phyloP scores from a whole-genome alignment of 768 basidiomycete genomes.

The Hebeloma cylindrosporum region DNA sequence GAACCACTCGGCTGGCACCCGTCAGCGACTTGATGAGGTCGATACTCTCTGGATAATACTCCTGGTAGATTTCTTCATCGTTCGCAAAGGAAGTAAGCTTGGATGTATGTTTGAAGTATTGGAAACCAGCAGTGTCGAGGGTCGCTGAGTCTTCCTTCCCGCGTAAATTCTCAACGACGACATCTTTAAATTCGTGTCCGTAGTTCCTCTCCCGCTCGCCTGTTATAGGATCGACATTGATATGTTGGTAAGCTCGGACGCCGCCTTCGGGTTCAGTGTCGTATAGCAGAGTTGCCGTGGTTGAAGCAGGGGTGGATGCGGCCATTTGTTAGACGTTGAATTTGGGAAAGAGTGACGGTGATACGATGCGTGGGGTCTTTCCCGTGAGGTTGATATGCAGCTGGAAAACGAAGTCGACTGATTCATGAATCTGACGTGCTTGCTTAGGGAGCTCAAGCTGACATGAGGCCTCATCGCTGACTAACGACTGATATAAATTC shows the following conservation, averaged over 20 bases:
- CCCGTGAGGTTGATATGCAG: too few relatives aligned
- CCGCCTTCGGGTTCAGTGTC: constrained; percentile 38
- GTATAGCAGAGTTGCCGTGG: constrained; percentile 38
- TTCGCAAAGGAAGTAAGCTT: constrained; percentile 48
- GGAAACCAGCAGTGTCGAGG: constrained; percentile 56
- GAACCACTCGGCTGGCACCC: constrained; percentile 52
- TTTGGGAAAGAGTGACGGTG: too few relatives aligned
- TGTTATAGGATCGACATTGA: constrained; percentile 33
- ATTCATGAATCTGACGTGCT: too few relatives aligned
- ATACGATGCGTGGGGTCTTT: too few relatives aligned
- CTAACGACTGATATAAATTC: too few relatives aligned
- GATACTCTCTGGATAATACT: constrained; percentile 62
- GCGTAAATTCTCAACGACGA: constrained; percentile 52
- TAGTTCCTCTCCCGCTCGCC: constrained; percentile 41
- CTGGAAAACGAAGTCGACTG: too few relatives aligned
- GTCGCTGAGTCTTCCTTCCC: constrained; percentile 44
- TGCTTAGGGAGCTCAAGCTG: too few relatives aligned
- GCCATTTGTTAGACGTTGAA: too few relatives aligned
- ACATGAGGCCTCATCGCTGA: too few relatives aligned
- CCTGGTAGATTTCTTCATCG: constrained; percentile 49
- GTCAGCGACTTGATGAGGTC: constrained; percentile 58
- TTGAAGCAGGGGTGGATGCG: constrained; percentile 11
- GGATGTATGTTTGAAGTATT: constrained; percentile 38
- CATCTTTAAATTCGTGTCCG: constrained; percentile 23
- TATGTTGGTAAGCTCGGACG: constrained; percentile 36